Conservation (phyloP, 2,329 filamentous ascomycete species). For the Fusarium penzigii region DNA sequence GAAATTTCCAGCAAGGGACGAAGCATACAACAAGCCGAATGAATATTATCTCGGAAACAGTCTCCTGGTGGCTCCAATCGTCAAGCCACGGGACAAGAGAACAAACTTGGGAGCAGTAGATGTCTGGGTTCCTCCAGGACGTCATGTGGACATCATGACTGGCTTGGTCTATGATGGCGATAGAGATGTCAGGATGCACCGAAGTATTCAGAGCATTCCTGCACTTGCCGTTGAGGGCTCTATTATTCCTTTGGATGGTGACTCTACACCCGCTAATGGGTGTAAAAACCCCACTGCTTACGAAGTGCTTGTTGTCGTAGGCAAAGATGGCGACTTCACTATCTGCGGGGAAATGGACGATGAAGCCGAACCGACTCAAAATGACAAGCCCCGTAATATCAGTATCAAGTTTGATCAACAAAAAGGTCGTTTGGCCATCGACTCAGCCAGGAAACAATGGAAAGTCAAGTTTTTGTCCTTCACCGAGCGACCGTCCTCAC, state of each 20-base stretch:
- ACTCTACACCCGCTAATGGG: conserved; percentile 46
- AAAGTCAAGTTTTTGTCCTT: conserved; percentile 19
- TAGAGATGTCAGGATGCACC: conserved; percentile 52
- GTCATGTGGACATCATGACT: conserved; percentile 59
- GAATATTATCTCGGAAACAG: conserved; percentile 61
- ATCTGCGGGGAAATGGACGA: conserved; percentile 47
- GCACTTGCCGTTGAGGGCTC: conserved; percentile 57
- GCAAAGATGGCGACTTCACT: conserved; percentile 48
- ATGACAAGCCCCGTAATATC: background rate
- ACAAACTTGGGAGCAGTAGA: conserved; percentile 50
- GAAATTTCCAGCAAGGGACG: conserved; percentile 51
- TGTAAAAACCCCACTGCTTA: conserved; percentile 46
- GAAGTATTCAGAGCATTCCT: conserved; percentile 50
- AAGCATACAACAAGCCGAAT: conserved; percentile 58
- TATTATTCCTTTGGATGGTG: conserved; percentile 57
- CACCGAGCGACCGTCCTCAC: background rate
- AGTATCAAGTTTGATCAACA: conserved; percentile 7
- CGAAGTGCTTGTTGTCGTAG: conserved; percentile 51
- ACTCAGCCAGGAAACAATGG: conserved; percentile 9
- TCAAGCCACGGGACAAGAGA: conserved; percentile 46
- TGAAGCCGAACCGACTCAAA: background rate
- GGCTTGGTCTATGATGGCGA: conserved; percentile 59
- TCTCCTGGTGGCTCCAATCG: conserved; percentile 58
- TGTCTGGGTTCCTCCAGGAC: conserved; percentile 58
- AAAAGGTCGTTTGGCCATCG: conserved; percentile 6